These are phyloP conservation scores for Trypanosoma boissoni DNA, from an alignment of 208 protist species.

Conservation along the genomic window DNA sequence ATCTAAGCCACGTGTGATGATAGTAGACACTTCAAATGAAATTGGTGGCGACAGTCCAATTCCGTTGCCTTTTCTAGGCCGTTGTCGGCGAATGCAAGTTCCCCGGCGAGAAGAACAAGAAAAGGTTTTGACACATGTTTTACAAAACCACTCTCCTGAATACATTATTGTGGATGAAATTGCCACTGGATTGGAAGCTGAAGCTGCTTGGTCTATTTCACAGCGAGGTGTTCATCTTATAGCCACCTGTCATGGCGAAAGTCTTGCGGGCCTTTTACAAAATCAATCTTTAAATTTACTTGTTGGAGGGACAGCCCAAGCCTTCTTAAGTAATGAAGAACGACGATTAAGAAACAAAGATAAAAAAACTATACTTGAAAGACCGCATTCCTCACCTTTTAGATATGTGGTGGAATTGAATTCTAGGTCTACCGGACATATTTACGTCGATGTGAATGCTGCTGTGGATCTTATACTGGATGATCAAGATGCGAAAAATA, in stretches of 20 bases:
- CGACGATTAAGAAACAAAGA: constrained; percentile 62
- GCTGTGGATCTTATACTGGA: constrained; percentile 85
- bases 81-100: constrained; percentile 89
- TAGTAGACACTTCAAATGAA: constrained; percentile 95
- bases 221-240: constrained; percentile 87
- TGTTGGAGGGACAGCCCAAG: constrained; percentile 85
- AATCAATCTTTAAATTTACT: constrained; percentile 86
- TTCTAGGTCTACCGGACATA: constrained; percentile 40
- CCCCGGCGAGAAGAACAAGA: constrained; percentile 58
- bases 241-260: constrained; percentile 89
- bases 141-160: constrained; percentile 94
- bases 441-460: constrained; percentile 82
- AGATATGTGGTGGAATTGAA: constrained; percentile 76
- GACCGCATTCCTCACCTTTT: constrained; percentile 75
- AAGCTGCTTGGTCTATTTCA: constrained; percentile 82
- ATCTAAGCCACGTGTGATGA: constrained; percentile 55
- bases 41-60: constrained; percentile 90
- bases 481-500: constrained; percentile 52
- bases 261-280: constrained; percentile 69
- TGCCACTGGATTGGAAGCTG: constrained; percentile 58
- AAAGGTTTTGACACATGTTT: constrained; percentile 82
- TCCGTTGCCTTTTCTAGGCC: constrained; percentile 83
- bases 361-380: constrained; percentile 87
- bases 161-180: constrained; percentile 94
- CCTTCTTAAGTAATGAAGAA: constrained; percentile 90